phyloP scores from a whole-genome alignment of 2,329 filamentous ascomycete genomes.

The Fusarium sp. region DNA sequence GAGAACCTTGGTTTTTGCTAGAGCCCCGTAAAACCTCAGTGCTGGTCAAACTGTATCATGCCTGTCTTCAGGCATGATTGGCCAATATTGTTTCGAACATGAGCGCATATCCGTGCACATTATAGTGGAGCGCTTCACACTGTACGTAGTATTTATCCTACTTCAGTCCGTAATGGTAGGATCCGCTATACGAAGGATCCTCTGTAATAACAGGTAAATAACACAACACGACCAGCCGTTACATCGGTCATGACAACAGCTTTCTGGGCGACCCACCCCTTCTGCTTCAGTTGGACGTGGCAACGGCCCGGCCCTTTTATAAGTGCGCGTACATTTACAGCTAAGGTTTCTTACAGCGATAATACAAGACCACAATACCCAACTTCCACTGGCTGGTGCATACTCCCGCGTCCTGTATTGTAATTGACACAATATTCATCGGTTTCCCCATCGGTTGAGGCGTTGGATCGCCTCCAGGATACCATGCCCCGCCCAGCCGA shows the following conservation, averaged over 20 bases:
- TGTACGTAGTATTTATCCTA: not conserved
- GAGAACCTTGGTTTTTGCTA: too few relatives aligned
- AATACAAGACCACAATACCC: slow-evolving; percentile 1
- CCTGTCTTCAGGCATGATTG: too few relatives aligned
- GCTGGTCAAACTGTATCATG: too few relatives aligned
- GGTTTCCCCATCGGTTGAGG: not conserved
- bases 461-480: slow-evolving; percentile 7
- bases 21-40: too few relatives aligned
- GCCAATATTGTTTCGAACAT: too few relatives aligned
- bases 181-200: slow-evolving; percentile 3
- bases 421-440: slow-evolving; percentile 13
- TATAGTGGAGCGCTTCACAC: too few relatives aligned
- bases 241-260: not conserved
- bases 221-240: slow-evolving; percentile 2
- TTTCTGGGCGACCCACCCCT: not conserved
- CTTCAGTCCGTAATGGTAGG: not conserved
- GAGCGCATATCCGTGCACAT: too few relatives aligned
- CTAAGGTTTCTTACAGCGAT: slow-evolving; percentile 4
- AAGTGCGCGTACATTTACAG: slow-evolving; percentile 8
- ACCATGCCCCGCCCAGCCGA: slow-evolving; percentile 11
- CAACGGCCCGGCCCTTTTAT: not conserved
- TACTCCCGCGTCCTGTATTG: slow-evolving; percentile 2
- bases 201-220: slow-evolving; percentile 18
- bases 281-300: not conserved
- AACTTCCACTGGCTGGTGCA: slow-evolving; percentile 1